Percentiles rank a stretch among this genome's conserved stretches.
Conservation (phyloP, 2,329 filamentous ascomycete genomes). For the Hymenoscyphus albidus region DNA sequence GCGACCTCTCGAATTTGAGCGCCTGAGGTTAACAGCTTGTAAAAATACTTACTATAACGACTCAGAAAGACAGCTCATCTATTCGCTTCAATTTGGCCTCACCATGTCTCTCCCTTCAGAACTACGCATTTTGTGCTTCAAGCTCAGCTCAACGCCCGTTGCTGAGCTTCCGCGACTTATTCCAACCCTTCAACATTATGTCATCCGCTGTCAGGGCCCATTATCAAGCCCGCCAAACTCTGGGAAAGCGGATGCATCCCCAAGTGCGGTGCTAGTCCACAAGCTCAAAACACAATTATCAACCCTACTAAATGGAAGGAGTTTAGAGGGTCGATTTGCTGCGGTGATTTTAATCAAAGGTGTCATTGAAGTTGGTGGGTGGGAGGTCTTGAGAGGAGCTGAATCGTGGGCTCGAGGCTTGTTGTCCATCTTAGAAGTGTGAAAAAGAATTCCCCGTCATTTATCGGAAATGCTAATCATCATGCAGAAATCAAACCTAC, state of each 20-base stretch:
- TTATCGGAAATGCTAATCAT: slow-evolving; percentile 13
- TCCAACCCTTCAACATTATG: slow-evolving; percentile 61
- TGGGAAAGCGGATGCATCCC: slow-evolving; percentile 57
- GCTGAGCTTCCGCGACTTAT: slow-evolving; percentile 70
- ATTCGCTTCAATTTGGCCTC: background rate
- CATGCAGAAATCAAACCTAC: slow-evolving; percentile 68
- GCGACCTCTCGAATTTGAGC: background rate
- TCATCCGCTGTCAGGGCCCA: slow-evolving; percentile 53
- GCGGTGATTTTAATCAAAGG: slow-evolving; percentile 78
- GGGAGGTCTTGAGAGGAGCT: slow-evolving; percentile 71
- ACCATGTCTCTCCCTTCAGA: slow-evolving; percentile 46
- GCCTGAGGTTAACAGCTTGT: too few relatives aligned
- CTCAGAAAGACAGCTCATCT: background rate
- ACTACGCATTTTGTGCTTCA: slow-evolving; percentile 62
- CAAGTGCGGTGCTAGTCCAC: slow-evolving; percentile 68
- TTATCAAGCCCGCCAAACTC: slow-evolving; percentile 61
- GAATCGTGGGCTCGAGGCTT: slow-evolving; percentile 76
- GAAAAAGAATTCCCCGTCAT: background rate
- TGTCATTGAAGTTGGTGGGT: slow-evolving; percentile 75
- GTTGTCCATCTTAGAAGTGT: slow-evolving; percentile 67
- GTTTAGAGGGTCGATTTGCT: slow-evolving; percentile 68
- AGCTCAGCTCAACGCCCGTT: slow-evolving; percentile 67
- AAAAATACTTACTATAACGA: too few relatives aligned
- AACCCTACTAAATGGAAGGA: slow-evolving; percentile 74
- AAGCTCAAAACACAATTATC: slow-evolving; percentile 77